Evolutionary conservation across 208 protist genomes (phyloP).

Genomic region (Tetramitus jugosus): DNA sequence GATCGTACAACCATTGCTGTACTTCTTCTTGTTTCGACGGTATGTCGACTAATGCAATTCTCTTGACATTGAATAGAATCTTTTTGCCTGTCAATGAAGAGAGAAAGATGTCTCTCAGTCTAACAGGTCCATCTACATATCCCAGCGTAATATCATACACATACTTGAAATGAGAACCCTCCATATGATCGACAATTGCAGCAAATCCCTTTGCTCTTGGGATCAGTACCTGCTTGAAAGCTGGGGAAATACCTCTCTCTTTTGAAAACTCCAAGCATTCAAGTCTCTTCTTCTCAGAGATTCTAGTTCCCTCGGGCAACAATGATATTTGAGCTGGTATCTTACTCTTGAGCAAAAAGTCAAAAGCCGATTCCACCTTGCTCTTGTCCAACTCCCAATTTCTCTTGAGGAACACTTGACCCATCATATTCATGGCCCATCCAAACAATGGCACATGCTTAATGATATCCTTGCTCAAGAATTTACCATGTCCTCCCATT

Average conservation of each 20-base stretch:
- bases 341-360: neutral
- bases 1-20: neutral
- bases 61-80: neutral
- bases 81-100: neutral
- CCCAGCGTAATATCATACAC: neutral
- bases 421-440: neutral
- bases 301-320: neutral
- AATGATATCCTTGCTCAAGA: neutral
- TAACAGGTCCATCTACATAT: neutral
- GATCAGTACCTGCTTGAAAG: neutral
- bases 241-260: neutral
- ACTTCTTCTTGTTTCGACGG: neutral
- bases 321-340: neutral
- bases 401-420: neutral
- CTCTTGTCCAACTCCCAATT: neutral
- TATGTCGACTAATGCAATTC: neutral
- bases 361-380: neutral
- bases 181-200: neutral
- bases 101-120: neutral
- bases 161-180: neutral
- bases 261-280: neutral
- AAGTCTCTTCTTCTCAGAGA: neutral
- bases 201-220: neutral
- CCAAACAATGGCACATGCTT: neutral
- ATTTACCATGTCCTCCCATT: neutral